Evolutionary conservation across 2,329 filamentous ascomycete species (phyloP).

Genomic region (Blastomyces parvus): DNA sequence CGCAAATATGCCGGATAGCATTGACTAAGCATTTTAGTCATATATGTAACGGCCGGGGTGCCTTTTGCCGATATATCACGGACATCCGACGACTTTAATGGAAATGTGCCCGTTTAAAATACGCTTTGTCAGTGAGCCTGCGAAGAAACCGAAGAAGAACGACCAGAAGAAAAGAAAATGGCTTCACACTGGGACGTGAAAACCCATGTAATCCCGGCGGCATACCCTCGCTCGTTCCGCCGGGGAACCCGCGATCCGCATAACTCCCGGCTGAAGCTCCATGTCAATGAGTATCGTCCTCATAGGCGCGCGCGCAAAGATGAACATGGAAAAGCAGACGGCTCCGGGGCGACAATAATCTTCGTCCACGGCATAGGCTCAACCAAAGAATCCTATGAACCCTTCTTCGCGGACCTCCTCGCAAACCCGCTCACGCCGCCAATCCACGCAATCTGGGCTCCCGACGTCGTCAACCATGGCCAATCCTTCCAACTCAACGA

Average conservation of each 20-base stretch:
- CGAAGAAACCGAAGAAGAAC: background rate
- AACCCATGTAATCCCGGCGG: background rate
- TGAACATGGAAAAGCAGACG: background rate
- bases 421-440: background rate
- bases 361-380: slow-evolving; percentile 1
- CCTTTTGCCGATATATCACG: too few relatives aligned
- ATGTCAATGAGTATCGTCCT: background rate
- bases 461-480: background rate
- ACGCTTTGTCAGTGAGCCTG: background rate
- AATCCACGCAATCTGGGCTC: slow-evolving; percentile 1
- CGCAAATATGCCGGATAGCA: too few relatives aligned
- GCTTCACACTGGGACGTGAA: background rate
- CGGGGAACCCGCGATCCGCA: background rate
- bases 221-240: background rate
- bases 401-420: slow-evolving; percentile 3
- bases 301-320: background rate
- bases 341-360: background rate
- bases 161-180: background rate
- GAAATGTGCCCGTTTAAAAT: background rate
- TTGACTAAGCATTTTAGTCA: too few relatives aligned
- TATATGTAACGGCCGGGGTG: too few relatives aligned
- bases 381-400: background rate
- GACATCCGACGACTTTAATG: too few relatives aligned
- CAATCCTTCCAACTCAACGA: background rate
- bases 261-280: background rate